Base-by-base conservation (phyloP, 768 basidiomycete genomes). In the Tulasnella sp. region DNA sequence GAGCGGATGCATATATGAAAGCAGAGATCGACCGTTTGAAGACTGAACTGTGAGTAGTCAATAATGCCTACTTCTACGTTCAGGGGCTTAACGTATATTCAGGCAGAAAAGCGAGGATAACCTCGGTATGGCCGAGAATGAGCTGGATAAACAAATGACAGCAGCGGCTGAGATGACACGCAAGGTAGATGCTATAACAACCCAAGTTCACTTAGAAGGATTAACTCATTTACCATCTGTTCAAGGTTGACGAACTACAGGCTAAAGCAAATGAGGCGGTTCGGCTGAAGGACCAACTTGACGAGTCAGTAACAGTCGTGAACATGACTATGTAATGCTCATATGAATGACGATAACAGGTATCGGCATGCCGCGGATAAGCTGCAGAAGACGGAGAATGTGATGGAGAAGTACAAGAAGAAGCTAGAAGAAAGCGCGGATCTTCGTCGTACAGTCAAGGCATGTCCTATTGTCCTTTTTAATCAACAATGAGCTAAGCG, bases 351-450 rank as follows among this genome's bases (percentile, higher is more conserved):
- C 32, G 9, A 53, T 35, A 2, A 25, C 43, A 93, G 90, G 62
- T 88, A 89, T 60, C 81, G 83, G 4, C 91, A 96, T 67, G 83
- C 89, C 4, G 84, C 87, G 3, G 95, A 96, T 60, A 86, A 80
- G 57, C 70, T 91, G 35, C 82, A 86, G 59, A 98, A 96, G 71
- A 84, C 81, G 1, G 95, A 98, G 67, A 92, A 92, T 61, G 91
- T 95, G 25, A 87, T 95, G 76, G 91, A 96, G 66, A 99, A 98
- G 65, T 92, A 96, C 66, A 93, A 92, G 70, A 92, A 88, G 74
- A 99, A 98, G 67, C 74, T 98, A 1, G 93, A 96, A 60, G 95
- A 96, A 63, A 79, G 84, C 3, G 89, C 85, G 12, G 88, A 93
- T 57, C 58, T 63, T 22, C 59, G 61, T 24, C 53, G 67, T 34